A percentile compares a stretch with the other conserved stretches of the same genome.
phyloP scores from a whole-genome alignment of 2,329 filamentous ascomycete species.

The Hypoxylon sp. region DNA sequence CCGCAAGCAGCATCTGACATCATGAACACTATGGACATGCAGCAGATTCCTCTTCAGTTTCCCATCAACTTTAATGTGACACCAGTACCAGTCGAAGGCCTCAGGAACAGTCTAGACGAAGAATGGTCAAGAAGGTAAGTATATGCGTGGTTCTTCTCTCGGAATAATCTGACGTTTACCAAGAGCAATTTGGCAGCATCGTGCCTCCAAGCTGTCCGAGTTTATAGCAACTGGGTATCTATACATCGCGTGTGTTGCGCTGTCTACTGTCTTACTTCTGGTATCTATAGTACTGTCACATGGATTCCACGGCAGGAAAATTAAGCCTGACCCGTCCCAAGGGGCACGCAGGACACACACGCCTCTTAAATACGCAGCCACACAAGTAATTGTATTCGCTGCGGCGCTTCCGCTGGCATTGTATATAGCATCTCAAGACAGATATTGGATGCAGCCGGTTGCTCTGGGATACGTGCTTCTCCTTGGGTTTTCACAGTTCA shows the following conservation, averaged over 20 bases:
- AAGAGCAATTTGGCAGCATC: constrained; percentile 44
- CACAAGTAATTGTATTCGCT: constrained; percentile 19
- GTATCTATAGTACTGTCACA: constrained; percentile 16
- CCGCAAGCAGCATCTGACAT: not conserved
- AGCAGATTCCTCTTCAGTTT: constrained; percentile 22
- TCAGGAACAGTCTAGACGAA: constrained; percentile 3
- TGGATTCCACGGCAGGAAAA: constrained; percentile 10
- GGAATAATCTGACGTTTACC: not conserved
- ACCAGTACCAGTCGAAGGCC: constrained; percentile 12
- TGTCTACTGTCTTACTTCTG: constrained; percentile 41
- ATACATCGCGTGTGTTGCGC: constrained; percentile 40
- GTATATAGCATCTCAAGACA: constrained; percentile 27
- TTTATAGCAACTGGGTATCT: constrained; percentile 45
- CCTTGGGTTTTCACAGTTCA: constrained; percentile 40
- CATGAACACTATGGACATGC: constrained; percentile 18
- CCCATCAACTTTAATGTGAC: constrained; percentile 14
- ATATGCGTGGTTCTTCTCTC: not conserved
- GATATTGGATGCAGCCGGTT: constrained; percentile 41
- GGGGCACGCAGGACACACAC: constrained; percentile 4
- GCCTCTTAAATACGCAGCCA: constrained; percentile 19
- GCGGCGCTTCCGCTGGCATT: constrained; percentile 20
- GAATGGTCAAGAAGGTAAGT: constrained; percentile 21
- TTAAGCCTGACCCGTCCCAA: constrained; percentile 6
- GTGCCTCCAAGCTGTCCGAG: constrained; percentile 40
- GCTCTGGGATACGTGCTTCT: constrained; percentile 45